Base-by-base conservation (phyloP, 768 basidiomycete species). In the Suillus bovinus region DNA sequence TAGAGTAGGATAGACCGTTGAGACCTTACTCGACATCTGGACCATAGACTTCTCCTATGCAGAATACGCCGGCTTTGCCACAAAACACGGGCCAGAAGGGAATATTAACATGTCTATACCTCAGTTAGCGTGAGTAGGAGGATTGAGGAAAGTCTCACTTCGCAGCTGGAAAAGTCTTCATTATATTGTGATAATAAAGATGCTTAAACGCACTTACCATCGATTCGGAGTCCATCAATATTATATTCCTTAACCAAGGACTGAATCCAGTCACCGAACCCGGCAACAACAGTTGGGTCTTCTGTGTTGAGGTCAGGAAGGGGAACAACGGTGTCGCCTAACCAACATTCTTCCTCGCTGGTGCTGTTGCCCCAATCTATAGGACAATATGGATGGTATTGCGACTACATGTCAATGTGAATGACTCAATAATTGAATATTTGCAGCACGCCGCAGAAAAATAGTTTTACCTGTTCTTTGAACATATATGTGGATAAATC, bases 191-290 rank as follows among this genome's bases (percentile, higher is more conserved):
- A 56, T 27, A 6, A 38, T 56, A 20, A 20, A 16, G 39, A 17
- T 29, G 55, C 6, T 39, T 39, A 17, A 39, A 29, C 33, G 14
- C 6, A 62, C 79, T 63, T 53, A 78, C 80, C 91, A 71, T 94
- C 93, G 71, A 95, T 90, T 55, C 93, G 87, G 62, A 96, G 83
- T n/a, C 93, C 91, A 71, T 95, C 93, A 63, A 96, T 87, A 33
- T 76, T 77, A 71, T 90, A 94, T 64, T 87, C 85, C 60, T 83
- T 64, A 34, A 94, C 88, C 20, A 94, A 78, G 36, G 81, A 73
- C 42, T 77, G 72, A 67, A 94, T 86, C 93, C 92, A 94, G 8
- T 76, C 70, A 31, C 84, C 82, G 73, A 89, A 94, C 39, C 78
- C 79, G 11, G 81, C 76, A 36, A 85, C 79, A 46, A 95, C 91